These are phyloP conservation scores for Aspergillus felis DNA, from an alignment of 2,329 filamentous ascomycete species.

Conservation along the genomic window DNA sequence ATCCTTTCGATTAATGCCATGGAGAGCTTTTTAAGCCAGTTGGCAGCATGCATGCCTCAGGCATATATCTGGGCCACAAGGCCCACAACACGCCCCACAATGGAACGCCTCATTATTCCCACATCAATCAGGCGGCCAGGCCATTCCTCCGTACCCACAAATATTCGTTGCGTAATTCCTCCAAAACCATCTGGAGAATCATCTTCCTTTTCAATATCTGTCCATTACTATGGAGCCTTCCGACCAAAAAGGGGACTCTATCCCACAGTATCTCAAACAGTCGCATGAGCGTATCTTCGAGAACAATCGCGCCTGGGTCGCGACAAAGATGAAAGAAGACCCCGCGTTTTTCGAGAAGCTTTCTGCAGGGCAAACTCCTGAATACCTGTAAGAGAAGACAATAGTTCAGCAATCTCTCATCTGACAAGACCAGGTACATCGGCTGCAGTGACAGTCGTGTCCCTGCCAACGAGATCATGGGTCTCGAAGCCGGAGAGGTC, in stretches of 20 bases:
- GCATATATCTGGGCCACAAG: no score
- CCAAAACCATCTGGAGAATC: background rate
- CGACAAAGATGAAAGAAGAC: slow-evolving; percentile 55
- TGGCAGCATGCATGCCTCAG: no score
- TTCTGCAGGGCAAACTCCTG: slow-evolving; percentile 61
- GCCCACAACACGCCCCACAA: no score
- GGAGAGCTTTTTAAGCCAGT: no score
- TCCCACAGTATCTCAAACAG: slow-evolving; percentile 28
- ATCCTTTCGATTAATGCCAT: no score
- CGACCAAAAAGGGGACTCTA: background rate
- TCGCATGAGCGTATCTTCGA: slow-evolving; percentile 66
- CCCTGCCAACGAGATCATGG: slow-evolving; percentile 31
- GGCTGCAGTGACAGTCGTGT: slow-evolving; percentile 30
- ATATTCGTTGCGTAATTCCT: background rate
- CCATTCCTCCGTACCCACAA: no score
- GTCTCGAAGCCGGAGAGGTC: slow-evolving; percentile 29
- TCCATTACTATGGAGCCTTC: background rate
- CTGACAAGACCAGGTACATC: slow-evolving; percentile 28
- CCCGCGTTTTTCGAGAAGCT: slow-evolving; percentile 64
- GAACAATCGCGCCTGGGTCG: slow-evolving; percentile 65
- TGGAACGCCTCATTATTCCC: no score
- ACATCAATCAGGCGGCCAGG: no score
- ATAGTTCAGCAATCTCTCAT: no score
- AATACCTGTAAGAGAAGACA: slow-evolving; percentile 52
- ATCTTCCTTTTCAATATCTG: no score